A percentile compares a stretch with the other conserved stretches of the same genome.
phyloP scores from a whole-genome alignment of 331 rosid genomes.

The Prunus yedoensis region DNA sequence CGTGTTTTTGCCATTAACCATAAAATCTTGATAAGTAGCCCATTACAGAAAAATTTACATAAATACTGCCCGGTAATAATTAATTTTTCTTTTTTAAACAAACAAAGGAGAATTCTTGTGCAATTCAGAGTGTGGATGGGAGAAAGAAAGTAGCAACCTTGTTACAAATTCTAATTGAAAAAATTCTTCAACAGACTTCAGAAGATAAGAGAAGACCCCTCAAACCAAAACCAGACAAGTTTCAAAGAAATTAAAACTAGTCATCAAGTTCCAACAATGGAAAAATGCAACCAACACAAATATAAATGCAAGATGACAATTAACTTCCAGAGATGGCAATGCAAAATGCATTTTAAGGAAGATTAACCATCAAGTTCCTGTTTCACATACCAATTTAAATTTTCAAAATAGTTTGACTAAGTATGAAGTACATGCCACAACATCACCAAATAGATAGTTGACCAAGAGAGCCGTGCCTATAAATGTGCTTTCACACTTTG shows the following conservation, averaged over 20 bases:
- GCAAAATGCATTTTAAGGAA: neutral
- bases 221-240: neutral
- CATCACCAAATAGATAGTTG: slow-evolving; percentile 9
- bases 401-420: slow-evolving; percentile 1
- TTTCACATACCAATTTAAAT: neutral
- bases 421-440: neutral
- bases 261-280: neutral
- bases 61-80: neutral
- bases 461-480: slow-evolving; percentile 11
- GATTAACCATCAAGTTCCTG: neutral
- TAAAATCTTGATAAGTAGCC: neutral
- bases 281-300: neutral
- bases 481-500: neutral
- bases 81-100: neutral
- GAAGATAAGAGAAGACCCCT: neutral
- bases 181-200: neutral
- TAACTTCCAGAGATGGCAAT: neutral
- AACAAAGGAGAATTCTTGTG: neutral
- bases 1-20: neutral
- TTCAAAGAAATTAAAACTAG: neutral
- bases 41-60: neutral
- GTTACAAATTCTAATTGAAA: neutral
- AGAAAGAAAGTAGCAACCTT: neutral
- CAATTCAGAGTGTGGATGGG: neutral
- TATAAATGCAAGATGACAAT: neutral